Evolutionary conservation across 257 asterid species (phyloP).

Genomic region (Solanum appendiculatum): DNA sequence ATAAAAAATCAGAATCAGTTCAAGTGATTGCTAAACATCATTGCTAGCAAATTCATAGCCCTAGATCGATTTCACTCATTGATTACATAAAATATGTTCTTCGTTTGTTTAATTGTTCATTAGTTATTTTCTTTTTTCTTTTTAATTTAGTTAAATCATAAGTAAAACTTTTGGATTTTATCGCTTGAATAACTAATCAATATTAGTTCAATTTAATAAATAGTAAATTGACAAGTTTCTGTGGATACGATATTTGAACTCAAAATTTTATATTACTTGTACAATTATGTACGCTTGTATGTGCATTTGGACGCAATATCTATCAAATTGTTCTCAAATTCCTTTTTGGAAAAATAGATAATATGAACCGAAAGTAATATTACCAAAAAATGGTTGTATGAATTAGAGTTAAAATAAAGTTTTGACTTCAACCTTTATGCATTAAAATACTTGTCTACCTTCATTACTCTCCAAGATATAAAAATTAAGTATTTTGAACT

Average conservation of each 20-base stretch:
- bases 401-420: background rate
- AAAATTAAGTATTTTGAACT: background rate
- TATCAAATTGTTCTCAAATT: background rate
- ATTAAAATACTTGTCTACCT: background rate
- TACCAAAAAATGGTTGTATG: background rate
- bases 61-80: background rate
- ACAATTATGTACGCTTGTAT: background rate
- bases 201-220: background rate
- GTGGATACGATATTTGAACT: background rate
- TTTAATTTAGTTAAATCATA: background rate
- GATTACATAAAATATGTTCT: background rate
- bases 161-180: background rate
- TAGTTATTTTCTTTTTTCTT: background rate
- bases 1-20: no score
- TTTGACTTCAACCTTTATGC: background rate
- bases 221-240: background rate
- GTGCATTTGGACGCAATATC: background rate
- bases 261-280: background rate
- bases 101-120: background rate
- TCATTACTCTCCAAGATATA: background rate
- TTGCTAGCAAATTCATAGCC: background rate
- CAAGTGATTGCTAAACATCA: background rate
- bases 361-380: background rate
- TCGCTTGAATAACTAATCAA: background rate
- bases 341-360: background rate